Conservation (phyloP, 192 early-diverging fungal genomes). For the Entomortierella beljakovae region DNA sequence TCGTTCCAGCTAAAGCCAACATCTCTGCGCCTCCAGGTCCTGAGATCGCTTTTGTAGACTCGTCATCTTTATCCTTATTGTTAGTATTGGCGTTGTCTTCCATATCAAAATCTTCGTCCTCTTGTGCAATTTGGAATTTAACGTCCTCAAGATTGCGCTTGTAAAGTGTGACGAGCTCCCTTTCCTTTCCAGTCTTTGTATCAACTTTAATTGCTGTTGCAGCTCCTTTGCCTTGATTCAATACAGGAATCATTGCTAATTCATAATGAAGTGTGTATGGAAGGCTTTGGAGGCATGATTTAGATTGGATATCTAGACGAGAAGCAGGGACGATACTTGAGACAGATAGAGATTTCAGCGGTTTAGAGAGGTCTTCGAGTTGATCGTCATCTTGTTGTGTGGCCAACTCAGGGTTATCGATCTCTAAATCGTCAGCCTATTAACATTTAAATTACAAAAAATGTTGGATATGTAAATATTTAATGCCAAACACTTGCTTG, state of each 20-base stretch:
- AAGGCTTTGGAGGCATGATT: conserved; percentile 22
- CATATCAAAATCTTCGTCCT: conserved; percentile 61
- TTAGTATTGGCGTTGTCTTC: conserved; percentile 6
- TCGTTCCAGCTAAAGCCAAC: conserved; percentile 61
- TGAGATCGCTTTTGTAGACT: neutral
- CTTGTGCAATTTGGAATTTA: conserved; percentile 84
- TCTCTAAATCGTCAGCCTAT: conserved; percentile 49
- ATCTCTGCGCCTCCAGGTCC: conserved; percentile 51
- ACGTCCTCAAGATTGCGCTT: conserved; percentile 84
- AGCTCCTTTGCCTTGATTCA: conserved; percentile 23
- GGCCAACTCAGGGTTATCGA: conserved; percentile 25
- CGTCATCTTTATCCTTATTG: neutral
- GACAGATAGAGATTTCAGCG: conserved; percentile 26
- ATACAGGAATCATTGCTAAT: conserved; percentile 39
- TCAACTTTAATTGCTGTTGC: conserved; percentile 30
- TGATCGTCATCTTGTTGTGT: conserved; percentile 27
- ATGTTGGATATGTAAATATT: neutral
- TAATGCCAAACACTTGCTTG: neutral
- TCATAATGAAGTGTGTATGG: conserved; percentile 43
- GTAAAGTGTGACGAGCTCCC: conserved; percentile 61
- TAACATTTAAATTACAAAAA: neutral
- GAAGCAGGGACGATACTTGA: conserved; percentile 27
- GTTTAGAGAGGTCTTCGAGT: conserved; percentile 21
- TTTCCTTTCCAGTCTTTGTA: conserved; percentile 23
- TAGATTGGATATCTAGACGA: conserved; percentile 25